Evolutionary conservation across 139 green algal genomes (phyloP), one percentile per base, ranked within the genome.

Genomic region (Nannochloris sp.): DNA sequence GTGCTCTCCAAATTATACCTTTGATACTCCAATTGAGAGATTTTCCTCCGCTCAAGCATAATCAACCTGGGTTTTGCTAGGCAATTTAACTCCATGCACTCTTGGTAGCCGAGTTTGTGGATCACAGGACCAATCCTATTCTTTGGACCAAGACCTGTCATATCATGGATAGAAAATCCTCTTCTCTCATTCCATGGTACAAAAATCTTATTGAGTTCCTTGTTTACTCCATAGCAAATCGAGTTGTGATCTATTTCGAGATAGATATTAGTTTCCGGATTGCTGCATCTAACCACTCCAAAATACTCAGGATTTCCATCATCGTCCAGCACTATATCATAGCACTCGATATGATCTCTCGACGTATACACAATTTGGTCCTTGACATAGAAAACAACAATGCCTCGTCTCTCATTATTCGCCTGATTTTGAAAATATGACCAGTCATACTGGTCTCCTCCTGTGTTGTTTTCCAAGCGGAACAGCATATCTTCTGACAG

Each of bases 121-220:
- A 58, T 58, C 12, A 58, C 23, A 12, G 50, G 50, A 36, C 50
- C 50, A 58, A 58, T 58, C 15, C 23, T 37, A 23, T 58, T 58
- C 5, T 34, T n/a, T 15, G 9, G 6, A 34, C 50, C 50, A 58
- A 58, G 23, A 27, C 21, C 21, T 34, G 50, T 37, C 50, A 58
- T 58, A 58, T 58, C 50, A 40, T 58, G 50, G 4, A 58, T 58
- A 7, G 23, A 11, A 15, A 58, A 58, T 29, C 23, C 50, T 58
- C 50, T 58, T 34, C 12, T 25, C 21, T 58, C 23, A 7, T 21
- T 21, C 7, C 7, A 31, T 5, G n/a, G 50, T 40, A 29, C 23
- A 34, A 29, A 58, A 7, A 58, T 11, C 12, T 29, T 58, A 18
- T 25, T 58, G 8, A 58, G 25, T 29, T 25, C 15, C 23, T 58